A percentile compares a stretch with the other conserved stretches of the same genome.
Evolutionary conservation across 2,329 filamentous ascomycete species (phyloP).

Genomic region (Torrubiellomyces zombiae): DNA sequence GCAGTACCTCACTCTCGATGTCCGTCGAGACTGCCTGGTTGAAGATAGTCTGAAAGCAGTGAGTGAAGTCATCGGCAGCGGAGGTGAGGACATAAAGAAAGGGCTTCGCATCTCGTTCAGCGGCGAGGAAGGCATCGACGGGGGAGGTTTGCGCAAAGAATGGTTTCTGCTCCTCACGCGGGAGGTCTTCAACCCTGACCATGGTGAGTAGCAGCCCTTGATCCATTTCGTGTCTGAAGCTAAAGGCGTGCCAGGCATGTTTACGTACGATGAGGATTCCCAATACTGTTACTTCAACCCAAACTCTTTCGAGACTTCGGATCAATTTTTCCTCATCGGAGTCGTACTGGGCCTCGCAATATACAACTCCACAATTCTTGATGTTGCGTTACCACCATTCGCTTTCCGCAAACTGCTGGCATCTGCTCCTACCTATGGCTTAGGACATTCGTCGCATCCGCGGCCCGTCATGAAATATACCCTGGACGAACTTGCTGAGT

Average conservation of each 20-base stretch:
- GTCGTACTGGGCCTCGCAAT: conserved; percentile 79
- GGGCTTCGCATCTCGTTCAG: conserved; percentile 70
- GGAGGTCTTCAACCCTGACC: conserved; percentile 80
- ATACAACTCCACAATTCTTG: conserved; percentile 86
- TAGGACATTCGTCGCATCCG: conserved; percentile 37
- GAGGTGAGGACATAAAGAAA: conserved; percentile 79
- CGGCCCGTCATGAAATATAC: conserved; percentile 53
- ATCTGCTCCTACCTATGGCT: conserved; percentile 47
- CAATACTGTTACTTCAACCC: conserved; percentile 89
- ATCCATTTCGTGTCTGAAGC: background rate
- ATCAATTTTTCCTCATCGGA: conserved; percentile 82
- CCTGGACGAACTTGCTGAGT: conserved; percentile 70
- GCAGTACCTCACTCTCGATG: conserved; percentile 60
- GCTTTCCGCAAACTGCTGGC: conserved; percentile 76
- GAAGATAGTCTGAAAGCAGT: conserved; percentile 77
- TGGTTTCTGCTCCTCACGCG: conserved; percentile 83
- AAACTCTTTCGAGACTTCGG: conserved; percentile 73
- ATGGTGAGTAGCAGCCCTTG: conserved; percentile 42
- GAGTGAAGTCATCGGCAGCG: conserved; percentile 66
- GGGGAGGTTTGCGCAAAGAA: conserved; percentile 77
- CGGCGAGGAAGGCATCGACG: conserved; percentile 83
- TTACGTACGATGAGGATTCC: conserved; percentile 82
- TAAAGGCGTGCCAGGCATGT: conserved; percentile 47
- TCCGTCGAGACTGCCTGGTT: conserved; percentile 71
- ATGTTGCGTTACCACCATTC: conserved; percentile 75